These are phyloP conservation scores for Chlorella sp. DNA, from an alignment of 139 green algal species.

Conservation along the genomic window DNA sequence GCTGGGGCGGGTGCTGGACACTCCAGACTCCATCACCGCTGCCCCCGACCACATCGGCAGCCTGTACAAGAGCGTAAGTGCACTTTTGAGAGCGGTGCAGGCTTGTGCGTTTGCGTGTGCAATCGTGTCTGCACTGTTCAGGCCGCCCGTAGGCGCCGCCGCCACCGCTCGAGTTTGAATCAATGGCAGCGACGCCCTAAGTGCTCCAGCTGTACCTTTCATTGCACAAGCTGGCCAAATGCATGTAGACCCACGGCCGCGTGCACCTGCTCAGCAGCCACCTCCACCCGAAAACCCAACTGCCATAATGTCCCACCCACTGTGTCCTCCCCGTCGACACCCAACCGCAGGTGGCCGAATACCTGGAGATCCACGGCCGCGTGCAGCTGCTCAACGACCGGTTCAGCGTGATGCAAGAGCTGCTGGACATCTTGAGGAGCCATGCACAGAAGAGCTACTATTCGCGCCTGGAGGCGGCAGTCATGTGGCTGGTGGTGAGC, in stretches of 20 bases:
- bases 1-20: slow-evolving; percentile 67
- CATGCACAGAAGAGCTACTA: slow-evolving; percentile 55
- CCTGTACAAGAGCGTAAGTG: slow-evolving; percentile 72
- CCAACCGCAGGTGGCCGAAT: slow-evolving; percentile 75
- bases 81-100: no score
- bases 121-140: no score
- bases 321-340: no score
- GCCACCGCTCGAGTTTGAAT: no score
- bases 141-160: no score
- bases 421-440: slow-evolving; percentile 74
- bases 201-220: no score
- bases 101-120: no score
- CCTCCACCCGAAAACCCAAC: no score
- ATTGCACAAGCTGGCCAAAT: slow-evolving; percentile 74
- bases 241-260: slow-evolving; percentile 63
- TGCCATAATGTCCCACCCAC: no score
- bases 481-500: slow-evolving; percentile 47
- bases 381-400: slow-evolving; percentile 64
- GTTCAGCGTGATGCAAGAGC: slow-evolving; percentile 73
- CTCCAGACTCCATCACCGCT: slow-evolving; percentile 66
- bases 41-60: slow-evolving; percentile 74
- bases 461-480: slow-evolving; percentile 70
- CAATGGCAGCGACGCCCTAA: no score
- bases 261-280: slow-evolving; percentile 62
- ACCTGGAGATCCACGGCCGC: slow-evolving; percentile 65